Conservation (phyloP, 78 protist genomes). For the Parvularia atlantis region DNA sequence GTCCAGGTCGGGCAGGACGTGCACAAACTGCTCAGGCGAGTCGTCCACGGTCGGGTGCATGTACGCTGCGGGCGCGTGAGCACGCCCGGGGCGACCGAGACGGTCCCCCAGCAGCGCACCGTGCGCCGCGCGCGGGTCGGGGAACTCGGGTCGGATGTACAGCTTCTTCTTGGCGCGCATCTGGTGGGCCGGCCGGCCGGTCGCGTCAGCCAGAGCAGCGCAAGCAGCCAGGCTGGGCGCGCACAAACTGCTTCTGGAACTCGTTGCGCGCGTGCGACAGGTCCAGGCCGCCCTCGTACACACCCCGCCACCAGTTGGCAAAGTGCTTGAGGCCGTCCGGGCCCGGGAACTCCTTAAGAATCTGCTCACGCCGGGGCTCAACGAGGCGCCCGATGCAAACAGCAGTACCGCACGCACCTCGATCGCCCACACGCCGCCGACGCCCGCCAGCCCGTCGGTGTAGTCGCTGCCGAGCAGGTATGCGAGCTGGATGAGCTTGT, state of each 20-base stretch:
- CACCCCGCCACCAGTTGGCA: too few species aligned
- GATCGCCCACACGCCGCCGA: constrained; percentile 37
- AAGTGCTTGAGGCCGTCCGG: neutral
- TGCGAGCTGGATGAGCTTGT: constrained; percentile 16
- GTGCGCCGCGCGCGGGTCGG: constrained; percentile 9
- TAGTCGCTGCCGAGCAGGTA: constrained; percentile 57
- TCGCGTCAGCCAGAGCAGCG: neutral
- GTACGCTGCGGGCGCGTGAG: neutral
- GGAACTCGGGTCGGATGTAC: neutral
- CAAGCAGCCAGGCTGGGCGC: neutral
- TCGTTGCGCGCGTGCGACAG: too few species aligned
- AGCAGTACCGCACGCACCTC: too few species aligned
- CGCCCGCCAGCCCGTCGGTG: constrained; percentile 37
- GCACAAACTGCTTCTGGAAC: neutral
- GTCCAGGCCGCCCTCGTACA: neutral
- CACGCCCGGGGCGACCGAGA: too few species aligned
- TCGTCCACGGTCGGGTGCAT: neutral
- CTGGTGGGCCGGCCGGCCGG: too few species aligned
- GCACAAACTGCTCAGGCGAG: neutral
- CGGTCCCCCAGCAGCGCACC: too few species aligned
- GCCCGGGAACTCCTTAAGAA: neutral
- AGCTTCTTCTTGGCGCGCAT: neutral
- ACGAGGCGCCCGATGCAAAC: too few species aligned
- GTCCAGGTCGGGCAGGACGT: neutral
- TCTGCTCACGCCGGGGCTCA: too few species aligned